Conservation (phyloP, 164 flowering plant genomes). For the Aristolochia californica region DNA sequence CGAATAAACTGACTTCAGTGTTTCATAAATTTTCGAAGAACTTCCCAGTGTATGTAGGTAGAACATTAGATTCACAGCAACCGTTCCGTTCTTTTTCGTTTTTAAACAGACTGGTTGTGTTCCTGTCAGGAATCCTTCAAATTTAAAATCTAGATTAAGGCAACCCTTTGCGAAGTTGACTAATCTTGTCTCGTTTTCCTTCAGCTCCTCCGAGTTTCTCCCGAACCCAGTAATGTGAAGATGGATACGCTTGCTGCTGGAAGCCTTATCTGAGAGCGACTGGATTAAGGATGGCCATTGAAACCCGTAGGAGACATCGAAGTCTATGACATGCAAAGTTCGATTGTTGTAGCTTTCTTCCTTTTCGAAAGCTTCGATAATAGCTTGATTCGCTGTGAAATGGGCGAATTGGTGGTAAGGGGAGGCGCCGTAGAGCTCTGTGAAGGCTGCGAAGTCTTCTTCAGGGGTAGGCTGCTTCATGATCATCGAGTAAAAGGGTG, state of each 20-base stretch:
- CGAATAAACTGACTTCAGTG: conserved; percentile 26
- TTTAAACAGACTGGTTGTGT: conserved; percentile 18
- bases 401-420: conserved; percentile 72
- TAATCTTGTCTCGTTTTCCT: conserved; percentile 47
- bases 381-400: conserved; percentile 74
- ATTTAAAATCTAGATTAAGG: conserved; percentile 36
- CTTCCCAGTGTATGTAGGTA: conserved; percentile 29
- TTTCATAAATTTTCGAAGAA: conserved; percentile 30
- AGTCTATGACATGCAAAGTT: conserved; percentile 50
- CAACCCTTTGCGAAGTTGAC: conserved; percentile 47
- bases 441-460: conserved; percentile 48
- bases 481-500: conserved; percentile 50
- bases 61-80: conserved; percentile 49
- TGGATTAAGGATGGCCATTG: conserved; percentile 85
- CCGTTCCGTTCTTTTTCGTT: conserved; percentile 43
- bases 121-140: conserved; percentile 41
- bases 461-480: conserved; percentile 42
- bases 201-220: conserved; percentile 36
- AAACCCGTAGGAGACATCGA: conserved; percentile 58
- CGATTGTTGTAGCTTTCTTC: conserved; percentile 32
- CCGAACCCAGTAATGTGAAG: conserved; percentile 50
- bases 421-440: conserved; percentile 43
- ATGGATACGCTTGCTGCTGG: conserved; percentile 17
- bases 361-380: conserved; percentile 52
- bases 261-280: conserved; percentile 62